These are phyloP conservation scores for Caryopteris hybrid DNA, from an alignment of 305 asterid species.

Conservation along the genomic window DNA sequence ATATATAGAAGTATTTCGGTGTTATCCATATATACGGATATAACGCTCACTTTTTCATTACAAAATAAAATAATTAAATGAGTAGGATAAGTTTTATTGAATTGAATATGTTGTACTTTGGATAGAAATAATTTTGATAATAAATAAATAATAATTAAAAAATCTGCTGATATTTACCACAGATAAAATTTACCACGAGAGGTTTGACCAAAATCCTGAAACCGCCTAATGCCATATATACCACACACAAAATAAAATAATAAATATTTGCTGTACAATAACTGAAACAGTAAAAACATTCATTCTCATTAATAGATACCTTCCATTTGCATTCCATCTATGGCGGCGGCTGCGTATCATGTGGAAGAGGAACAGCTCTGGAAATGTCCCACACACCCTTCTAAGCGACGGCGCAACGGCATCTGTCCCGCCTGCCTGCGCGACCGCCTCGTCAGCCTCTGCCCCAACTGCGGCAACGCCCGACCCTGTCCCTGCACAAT, in stretches of 20 bases:
- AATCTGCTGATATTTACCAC: too few relatives aligned
- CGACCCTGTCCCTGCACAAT: slow-evolving; percentile 67
- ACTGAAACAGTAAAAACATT: not conserved
- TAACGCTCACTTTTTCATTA: too few relatives aligned
- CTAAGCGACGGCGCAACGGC: slow-evolving; percentile 69
- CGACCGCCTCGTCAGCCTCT: slow-evolving; percentile 67
- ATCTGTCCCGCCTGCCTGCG: slow-evolving; percentile 79
- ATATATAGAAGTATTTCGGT: too few relatives aligned
- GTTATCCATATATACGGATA: too few relatives aligned
- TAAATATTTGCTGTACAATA: not conserved
- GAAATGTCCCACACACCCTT: slow-evolving; percentile 81
- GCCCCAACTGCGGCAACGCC: slow-evolving; percentile 63
- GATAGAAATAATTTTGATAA: too few relatives aligned
- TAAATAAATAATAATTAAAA: too few relatives aligned
- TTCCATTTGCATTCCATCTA: not conserved
- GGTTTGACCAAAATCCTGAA: slow-evolving; percentile 1
- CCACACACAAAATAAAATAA: not conserved
- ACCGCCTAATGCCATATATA: not conserved
- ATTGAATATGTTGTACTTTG: too few relatives aligned
- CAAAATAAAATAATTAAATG: too few relatives aligned
- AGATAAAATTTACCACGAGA: too few relatives aligned
- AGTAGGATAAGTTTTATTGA: too few relatives aligned
- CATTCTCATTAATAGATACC: not conserved
- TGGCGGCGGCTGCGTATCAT: slow-evolving; percentile 23
- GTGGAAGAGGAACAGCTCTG: slow-evolving; percentile 59